Evolutionary conservation across 768 basidiomycete genomes (phyloP).

Genomic region (Rhodotorula diobovata): DNA sequence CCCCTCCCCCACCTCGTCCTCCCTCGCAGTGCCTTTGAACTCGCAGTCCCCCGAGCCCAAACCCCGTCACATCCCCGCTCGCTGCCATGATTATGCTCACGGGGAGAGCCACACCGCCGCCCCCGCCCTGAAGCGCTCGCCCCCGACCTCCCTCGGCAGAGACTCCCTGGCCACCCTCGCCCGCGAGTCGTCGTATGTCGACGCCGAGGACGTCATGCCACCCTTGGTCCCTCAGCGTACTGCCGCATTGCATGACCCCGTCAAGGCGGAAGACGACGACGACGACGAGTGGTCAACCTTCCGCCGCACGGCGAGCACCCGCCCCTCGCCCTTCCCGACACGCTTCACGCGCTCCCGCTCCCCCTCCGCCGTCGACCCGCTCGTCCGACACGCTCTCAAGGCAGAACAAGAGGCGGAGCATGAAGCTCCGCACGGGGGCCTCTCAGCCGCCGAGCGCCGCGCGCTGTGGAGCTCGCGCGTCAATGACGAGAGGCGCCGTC

Average conservation of each 20-base stretch:
- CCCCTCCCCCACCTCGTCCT: neutral
- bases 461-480: neutral
- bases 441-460: neutral
- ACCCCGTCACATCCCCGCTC: too few relatives aligned
- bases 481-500: neutral
- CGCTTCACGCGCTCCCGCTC: neutral
- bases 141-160: neutral
- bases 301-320: neutral
- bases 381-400: neutral
- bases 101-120: too few relatives aligned
- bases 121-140: too few relatives aligned
- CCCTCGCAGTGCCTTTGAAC: conserved; percentile 6
- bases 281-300: too few relatives aligned
- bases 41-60: neutral
- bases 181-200: neutral
- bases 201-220: neutral
- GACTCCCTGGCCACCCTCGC: neutral
- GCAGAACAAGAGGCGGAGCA: neutral
- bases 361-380: neutral
- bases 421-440: neutral
- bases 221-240: too few relatives aligned
- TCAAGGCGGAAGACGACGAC: neutral
- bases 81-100: neutral
- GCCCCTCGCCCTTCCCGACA: neutral
- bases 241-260: too few relatives aligned